Percentiles rank a stretch among this genome's conserved stretches.
phyloP scores from a whole-genome alignment of 148 eudicot species.

The Vaccinium corymbosum region DNA sequence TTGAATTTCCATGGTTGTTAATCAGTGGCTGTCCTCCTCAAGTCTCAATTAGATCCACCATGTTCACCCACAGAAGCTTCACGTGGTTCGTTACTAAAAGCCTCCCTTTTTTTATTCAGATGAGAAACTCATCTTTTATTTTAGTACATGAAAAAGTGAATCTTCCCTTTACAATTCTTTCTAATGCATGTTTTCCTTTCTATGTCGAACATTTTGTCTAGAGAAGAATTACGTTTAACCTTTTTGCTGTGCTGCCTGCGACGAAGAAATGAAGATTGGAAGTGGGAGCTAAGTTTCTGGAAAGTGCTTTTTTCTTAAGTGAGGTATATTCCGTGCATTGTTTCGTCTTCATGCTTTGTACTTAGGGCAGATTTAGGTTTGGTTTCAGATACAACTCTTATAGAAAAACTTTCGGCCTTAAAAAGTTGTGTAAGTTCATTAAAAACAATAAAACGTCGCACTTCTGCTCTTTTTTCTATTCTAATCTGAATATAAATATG shows the following conservation, averaged over 20 bases:
- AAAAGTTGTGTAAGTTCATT: not conserved
- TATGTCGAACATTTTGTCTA: not conserved
- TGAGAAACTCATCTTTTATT: not conserved
- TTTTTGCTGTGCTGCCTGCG: not conserved
- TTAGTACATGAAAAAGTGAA: not conserved
- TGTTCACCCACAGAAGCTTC: not conserved
- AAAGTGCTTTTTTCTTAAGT: not conserved
- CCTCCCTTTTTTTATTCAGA: not conserved
- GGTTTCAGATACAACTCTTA: not conserved
- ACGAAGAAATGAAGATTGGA: not conserved
- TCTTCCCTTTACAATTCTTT: not conserved
- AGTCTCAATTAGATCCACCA: not conserved
- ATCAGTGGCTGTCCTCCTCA: not conserved
- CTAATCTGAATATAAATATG: constrained; percentile 2
- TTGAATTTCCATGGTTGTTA: constrained; percentile 1
- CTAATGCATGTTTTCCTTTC: not conserved
- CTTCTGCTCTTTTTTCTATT: not conserved
- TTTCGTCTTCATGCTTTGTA: not conserved
- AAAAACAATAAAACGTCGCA: not conserved
- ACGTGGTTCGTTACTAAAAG: not conserved
- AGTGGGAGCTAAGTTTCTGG: not conserved
- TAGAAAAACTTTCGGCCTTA: no score
- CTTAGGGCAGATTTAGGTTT: constrained; percentile 7
- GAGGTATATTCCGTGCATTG: not conserved
- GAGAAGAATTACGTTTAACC: not conserved